A percentile compares a stretch with the other conserved stretches of the same genome.
Conservation (phyloP, 305 asterid species). For the Withania somnifera region DNA sequence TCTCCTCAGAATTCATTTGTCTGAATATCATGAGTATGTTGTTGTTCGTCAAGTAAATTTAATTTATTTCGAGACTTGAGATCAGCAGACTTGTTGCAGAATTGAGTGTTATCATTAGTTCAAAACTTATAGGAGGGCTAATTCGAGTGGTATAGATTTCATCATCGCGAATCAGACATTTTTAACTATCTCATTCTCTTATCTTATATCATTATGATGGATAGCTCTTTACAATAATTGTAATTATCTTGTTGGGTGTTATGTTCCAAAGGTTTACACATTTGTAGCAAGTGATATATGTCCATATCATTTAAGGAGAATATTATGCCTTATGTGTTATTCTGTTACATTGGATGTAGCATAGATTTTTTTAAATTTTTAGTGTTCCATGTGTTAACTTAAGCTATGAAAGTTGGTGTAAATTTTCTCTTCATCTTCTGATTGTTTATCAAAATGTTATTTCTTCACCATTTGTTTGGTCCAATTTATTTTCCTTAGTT, state of each 20-base stretch:
- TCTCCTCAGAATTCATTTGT: too few species aligned
- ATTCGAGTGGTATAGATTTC: neutral
- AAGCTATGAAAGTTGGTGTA: neutral
- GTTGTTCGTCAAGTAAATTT: too few species aligned
- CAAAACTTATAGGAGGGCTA: neutral
- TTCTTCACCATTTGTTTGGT: too few species aligned
- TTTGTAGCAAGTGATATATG: neutral
- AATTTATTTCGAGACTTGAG: too few species aligned
- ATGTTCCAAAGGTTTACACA: neutral
- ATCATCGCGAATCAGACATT: neutral
- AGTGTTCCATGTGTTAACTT: neutral
- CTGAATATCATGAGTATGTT: too few species aligned
- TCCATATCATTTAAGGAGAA: neutral
- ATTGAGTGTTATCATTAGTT: neutral
- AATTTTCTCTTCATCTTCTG: too few species aligned
- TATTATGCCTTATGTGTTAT: neutral
- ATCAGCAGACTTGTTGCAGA: too few species aligned
- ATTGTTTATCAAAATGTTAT: neutral
- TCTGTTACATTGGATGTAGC: neutral
- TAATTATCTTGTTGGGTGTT: neutral
- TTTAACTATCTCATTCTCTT: neutral
- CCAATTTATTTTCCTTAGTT: too few species aligned
- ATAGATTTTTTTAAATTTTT: neutral
- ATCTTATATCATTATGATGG: neutral
- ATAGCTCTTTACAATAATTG: neutral